Conservation (phyloP, 371 early-diverging fungal species). For the Mucor saturninus region DNA sequence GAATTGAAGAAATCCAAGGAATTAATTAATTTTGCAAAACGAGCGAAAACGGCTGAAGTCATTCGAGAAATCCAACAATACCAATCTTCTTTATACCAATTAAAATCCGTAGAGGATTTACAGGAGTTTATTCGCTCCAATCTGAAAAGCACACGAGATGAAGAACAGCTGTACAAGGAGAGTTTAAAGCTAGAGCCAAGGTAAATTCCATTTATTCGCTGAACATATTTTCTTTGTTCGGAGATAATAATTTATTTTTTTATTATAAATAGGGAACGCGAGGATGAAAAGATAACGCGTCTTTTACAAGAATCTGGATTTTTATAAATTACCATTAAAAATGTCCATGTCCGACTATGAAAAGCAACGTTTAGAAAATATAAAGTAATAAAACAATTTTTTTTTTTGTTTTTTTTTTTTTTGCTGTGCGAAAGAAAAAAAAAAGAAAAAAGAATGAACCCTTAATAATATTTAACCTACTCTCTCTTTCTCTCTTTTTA, state of each 20-base stretch:
- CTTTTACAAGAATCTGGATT: conserved; percentile 87
- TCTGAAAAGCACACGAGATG: conserved; percentile 66
- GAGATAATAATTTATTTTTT: background rate
- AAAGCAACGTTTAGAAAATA: conserved; percentile 50
- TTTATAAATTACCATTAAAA: conserved; percentile 52
- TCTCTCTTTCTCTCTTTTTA: background rate
- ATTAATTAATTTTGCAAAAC: conserved; percentile 91
- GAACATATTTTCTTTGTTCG: background rate
- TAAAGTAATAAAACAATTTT: conserved; percentile 34
- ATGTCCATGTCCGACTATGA: conserved; percentile 44
- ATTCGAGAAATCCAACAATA: conserved; percentile 90
- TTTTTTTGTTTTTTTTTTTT: background rate
- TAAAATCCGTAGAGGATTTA: conserved; percentile 80
- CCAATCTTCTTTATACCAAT: conserved; percentile 82
- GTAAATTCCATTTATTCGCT: conserved; percentile 19
- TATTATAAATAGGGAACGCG: conserved; percentile 66
- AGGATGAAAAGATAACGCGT: conserved; percentile 88
- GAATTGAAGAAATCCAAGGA: conserved; percentile 57
- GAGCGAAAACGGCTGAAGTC: conserved; percentile 82
- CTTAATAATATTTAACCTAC: background rate
- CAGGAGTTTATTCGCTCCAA: conserved; percentile 78
- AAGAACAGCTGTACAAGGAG: conserved; percentile 72
- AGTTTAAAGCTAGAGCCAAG: conserved; percentile 75
- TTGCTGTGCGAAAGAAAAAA: conserved; percentile 1
- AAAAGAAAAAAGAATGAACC: background rate